Evolutionary conservation across 2,329 filamentous ascomycete species (phyloP).

Genomic region (Ceratocystis variospora): DNA sequence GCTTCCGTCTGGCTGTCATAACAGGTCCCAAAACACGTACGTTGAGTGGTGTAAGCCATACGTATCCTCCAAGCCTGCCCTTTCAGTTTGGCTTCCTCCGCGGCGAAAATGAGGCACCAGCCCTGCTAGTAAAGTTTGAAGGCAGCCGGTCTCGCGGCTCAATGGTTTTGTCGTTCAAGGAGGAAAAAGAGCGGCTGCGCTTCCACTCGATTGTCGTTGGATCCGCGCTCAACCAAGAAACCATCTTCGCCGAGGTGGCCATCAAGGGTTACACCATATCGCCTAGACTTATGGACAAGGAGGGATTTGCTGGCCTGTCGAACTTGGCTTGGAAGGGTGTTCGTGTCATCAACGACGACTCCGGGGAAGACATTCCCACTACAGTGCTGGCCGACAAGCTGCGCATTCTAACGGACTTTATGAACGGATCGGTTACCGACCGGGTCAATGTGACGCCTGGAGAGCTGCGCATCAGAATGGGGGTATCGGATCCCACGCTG

Average conservation of each 20-base stretch:
- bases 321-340: constrained; percentile 51
- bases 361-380: constrained; percentile 44
- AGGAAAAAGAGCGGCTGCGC: constrained; percentile 53
- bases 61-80: constrained; percentile 49
- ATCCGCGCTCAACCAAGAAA: constrained; percentile 53
- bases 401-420: constrained; percentile 60
- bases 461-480: constrained; percentile 54
- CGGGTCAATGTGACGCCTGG: constrained; percentile 67
- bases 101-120: constrained; percentile 54
- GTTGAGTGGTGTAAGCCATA: constrained; percentile 61
- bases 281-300: constrained; percentile 38
- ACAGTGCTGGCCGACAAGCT: constrained; percentile 66
- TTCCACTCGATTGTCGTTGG: constrained; percentile 64
- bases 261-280: constrained; percentile 51
- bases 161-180: constrained; percentile 64
- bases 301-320: constrained; percentile 37
- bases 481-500: constrained; percentile 46
- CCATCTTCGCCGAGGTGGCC: constrained; percentile 54
- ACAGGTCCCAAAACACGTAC: constrained; percentile 67
- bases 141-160: constrained; percentile 52
- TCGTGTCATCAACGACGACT: constrained; percentile 59
- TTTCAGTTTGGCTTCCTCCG: constrained; percentile 67
- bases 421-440: constrained; percentile 67
- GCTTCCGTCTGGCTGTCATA: constrained; percentile 64
- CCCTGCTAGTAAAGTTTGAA: constrained; percentile 56